Conservation (phyloP, 2,329 filamentous ascomycete species). For the Monosporascus sp. region DNA sequence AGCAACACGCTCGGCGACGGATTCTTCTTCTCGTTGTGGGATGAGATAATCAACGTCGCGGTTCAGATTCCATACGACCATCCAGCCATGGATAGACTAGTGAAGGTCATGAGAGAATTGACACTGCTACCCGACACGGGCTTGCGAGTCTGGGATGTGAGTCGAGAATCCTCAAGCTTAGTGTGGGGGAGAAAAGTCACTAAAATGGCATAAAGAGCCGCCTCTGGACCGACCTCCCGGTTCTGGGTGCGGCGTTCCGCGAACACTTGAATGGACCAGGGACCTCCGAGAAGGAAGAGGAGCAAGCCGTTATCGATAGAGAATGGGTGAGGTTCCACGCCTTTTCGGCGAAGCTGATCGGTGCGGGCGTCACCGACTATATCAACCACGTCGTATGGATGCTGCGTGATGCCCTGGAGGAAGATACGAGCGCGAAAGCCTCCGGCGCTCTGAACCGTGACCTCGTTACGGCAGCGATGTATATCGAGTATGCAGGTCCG, state of each 20-base stretch:
- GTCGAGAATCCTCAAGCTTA: conserved; percentile 1
- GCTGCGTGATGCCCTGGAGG: conserved; percentile 22
- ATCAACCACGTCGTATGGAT: conserved; percentile 22
- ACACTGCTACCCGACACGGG: conserved; percentile 19
- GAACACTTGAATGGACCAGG: conserved; percentile 15
- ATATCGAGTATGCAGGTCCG: conserved; percentile 23
- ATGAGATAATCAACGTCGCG: conserved; percentile 15
- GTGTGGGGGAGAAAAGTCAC: background rate
- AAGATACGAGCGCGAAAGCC: conserved; percentile 4
- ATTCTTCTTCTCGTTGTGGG: conserved; percentile 22
- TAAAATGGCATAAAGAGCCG: conserved; percentile 10
- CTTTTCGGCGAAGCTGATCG: conserved; percentile 21
- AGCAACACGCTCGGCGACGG: conserved; percentile 11
- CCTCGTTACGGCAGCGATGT: conserved; percentile 19
- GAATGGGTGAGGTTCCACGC: conserved; percentile 23
- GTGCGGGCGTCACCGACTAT: conserved; percentile 14
- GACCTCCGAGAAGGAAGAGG: conserved; percentile 3
- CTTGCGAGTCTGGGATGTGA: conserved; percentile 20
- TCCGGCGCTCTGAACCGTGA: conserved; percentile 10
- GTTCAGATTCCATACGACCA: conserved; percentile 21
- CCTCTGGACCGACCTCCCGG: conserved; percentile 22
- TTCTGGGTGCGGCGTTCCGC: conserved; percentile 17
- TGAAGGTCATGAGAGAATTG: conserved; percentile 20
- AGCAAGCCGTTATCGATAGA: conserved; percentile 3
- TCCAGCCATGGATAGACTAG: conserved; percentile 22